These are phyloP conservation scores for Sarocladium strictum DNA, from an alignment of 2,329 filamentous ascomycete species.

Conservation along the genomic window DNA sequence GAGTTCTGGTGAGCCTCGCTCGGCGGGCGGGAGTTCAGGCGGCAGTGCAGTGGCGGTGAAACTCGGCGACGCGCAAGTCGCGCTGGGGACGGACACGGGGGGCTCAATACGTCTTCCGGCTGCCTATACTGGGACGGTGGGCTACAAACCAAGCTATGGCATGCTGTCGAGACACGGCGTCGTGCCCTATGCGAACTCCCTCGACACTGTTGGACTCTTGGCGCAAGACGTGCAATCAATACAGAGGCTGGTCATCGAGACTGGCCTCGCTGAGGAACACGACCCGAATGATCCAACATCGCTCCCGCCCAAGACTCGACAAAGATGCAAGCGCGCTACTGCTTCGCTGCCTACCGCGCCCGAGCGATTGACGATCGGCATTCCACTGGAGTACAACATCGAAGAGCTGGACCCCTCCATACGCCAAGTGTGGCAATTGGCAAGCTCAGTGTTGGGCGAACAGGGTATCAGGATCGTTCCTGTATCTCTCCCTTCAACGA, in stretches of 20 bases:
- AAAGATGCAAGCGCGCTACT: conserved; percentile 30
- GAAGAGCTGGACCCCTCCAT: conserved; percentile 67
- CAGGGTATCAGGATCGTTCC: conserved; percentile 68
- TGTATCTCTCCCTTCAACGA: conserved; percentile 77
- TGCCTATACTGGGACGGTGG: conserved; percentile 75
- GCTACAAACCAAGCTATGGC: conserved; percentile 90
- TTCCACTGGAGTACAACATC: conserved; percentile 81
- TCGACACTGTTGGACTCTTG: conserved; percentile 83
- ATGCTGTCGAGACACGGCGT: conserved; percentile 81
- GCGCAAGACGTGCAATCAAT: conserved; percentile 48
- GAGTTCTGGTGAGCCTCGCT: conserved; percentile 33
- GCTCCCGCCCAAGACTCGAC: conserved; percentile 50
- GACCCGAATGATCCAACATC: conserved; percentile 74
- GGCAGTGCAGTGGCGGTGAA: conserved; percentile 85
- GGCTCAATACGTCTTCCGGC: conserved; percentile 84
- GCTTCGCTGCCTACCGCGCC: conserved; percentile 19
- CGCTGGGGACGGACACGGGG: conserved; percentile 89
- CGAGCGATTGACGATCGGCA: conserved; percentile 37
- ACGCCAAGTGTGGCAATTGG: conserved; percentile 60
- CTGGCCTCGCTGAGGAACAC: conserved; percentile 41
- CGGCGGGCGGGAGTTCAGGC: conserved; percentile 85
- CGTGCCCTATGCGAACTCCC: conserved; percentile 84
- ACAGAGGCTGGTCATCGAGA: conserved; percentile 45
- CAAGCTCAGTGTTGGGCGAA: conserved; percentile 52
- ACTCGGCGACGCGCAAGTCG: conserved; percentile 49